phyloP scores from a whole-genome alignment of 2,329 filamentous ascomycete genomes.

The Salinomyces thailandicus region DNA sequence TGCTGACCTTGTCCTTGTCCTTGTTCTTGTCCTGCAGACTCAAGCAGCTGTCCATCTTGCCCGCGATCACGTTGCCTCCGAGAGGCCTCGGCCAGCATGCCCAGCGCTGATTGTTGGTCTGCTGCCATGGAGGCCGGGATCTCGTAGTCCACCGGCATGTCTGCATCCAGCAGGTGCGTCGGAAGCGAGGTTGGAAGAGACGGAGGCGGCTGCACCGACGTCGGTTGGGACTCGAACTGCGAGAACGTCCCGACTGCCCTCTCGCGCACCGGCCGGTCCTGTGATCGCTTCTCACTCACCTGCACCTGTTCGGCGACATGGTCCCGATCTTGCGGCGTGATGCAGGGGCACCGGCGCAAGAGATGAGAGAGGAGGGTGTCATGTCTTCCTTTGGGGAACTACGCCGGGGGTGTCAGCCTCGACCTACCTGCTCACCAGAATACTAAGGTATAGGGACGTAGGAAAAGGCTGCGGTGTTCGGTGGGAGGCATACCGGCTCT shows the following conservation, averaged over 20 bases:
- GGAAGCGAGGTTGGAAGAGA: too few relatives aligned
- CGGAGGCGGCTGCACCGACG: too few relatives aligned
- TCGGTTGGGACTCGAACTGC: too few relatives aligned
- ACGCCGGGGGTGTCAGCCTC: too few relatives aligned
- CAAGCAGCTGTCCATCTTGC: background rate
- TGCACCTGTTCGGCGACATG: constrained; percentile 43
- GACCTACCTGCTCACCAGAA: background rate
- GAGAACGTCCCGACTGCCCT: too few relatives aligned
- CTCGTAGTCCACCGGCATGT: background rate
- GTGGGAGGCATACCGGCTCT: constrained; percentile 8
- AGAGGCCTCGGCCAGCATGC: constrained; percentile 81
- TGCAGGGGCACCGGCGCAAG: constrained; percentile 74
- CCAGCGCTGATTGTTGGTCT: constrained; percentile 64
- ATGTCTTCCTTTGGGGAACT: constrained; percentile 77
- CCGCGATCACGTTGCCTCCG: constrained; percentile 54
- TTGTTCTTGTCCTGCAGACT: background rate
- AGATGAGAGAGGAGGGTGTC: constrained; percentile 74
- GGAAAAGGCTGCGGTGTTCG: background rate
- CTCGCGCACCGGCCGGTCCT: too few relatives aligned
- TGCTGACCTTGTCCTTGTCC: constrained; percentile 1
- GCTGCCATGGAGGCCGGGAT: too few relatives aligned
- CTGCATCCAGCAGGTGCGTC: too few relatives aligned
- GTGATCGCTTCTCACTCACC: constrained; percentile 1
- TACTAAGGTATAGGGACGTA: background rate
- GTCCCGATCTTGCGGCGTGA: constrained; percentile 40